These are phyloP conservation scores for Spinacia oleracea DNA, from an alignment of 179 eudicot genomes.

Conservation along the genomic window DNA sequence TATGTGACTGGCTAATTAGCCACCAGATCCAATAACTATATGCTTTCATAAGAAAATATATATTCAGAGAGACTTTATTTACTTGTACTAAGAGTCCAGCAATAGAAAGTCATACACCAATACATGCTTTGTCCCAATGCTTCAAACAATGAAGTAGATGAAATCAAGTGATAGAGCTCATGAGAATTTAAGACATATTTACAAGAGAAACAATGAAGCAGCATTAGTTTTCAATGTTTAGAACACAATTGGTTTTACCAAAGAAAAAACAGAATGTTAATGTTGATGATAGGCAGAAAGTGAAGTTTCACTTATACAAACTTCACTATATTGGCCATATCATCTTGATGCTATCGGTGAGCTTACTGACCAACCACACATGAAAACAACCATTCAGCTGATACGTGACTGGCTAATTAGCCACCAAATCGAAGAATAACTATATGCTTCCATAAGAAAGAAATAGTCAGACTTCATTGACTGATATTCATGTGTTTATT, in stretches of 20 bases:
- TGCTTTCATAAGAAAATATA: background rate
- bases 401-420: slow-evolving; percentile 45
- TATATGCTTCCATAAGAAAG: background rate
- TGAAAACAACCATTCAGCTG: slow-evolving; percentile 24
- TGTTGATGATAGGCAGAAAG: slow-evolving; percentile 23
- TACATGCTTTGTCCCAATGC: no score
- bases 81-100: no score
- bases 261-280: background rate
- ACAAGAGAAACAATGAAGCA: background rate
- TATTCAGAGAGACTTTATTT: background rate
- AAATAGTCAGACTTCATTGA: background rate
- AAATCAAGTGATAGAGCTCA: background rate
- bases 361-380: slow-evolving; percentile 45
- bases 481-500: background rate
- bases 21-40: background rate
- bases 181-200: background rate
- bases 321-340: slow-evolving; percentile 14
- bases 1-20: slow-evolving; percentile 37
- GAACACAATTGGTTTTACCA: background rate
- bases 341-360: slow-evolving; percentile 23
- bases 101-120: no score
- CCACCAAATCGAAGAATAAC: slow-evolving; percentile 17
- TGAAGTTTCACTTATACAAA: slow-evolving; percentile 6
- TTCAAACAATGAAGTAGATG: background rate
- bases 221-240: background rate